Base-by-base conservation (phyloP, 2,329 filamentous ascomycete genomes). In the Penicillium sp. region DNA sequence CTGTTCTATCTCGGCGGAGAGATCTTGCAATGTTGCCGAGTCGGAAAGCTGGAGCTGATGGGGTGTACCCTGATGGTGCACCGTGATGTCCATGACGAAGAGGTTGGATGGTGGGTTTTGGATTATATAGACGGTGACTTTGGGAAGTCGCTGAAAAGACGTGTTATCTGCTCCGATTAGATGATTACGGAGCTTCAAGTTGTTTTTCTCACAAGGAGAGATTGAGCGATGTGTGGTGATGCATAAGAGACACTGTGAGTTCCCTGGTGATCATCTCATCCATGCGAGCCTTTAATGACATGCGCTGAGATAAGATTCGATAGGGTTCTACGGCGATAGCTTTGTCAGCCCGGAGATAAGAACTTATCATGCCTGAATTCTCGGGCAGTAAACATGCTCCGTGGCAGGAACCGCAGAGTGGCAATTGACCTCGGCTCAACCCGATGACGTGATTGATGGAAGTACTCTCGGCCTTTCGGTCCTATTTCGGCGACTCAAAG, bases 61-160 rank as follows among this genome's bases (percentile, higher is more conserved):
- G 1, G 72, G 66, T 43, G 74, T 74, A 59, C 76, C 74, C 61
- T 82, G 79, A 57, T 83, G 76, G 52, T 75, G 74, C 50, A 84
- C 63, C 12, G 72, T 77, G 35, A 83, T 61, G 33, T 62, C 59
- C 48, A 76, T 46, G 1, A 35, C n/a, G 24, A 11, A 18, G 18
- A 18, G 18, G 18, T 18, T 18, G 18, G 18, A 18, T 18, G 18
- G 18, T 18, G 3, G 18, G 18, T 18, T 18, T 18, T 18, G 18
- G 18, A 18, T 18, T 18, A 18, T 18, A 18, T 18, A 18, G 18
- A 18, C 18, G 18, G 18, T 18, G 18, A 18, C 18, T 18, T 18
- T 18, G 18, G 18, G 18, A 18, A 18, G 18, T 18, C 18, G 18
- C 18, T 18, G 18, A 3, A 18, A 18, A 18, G 3, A 18, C 18